Evolutionary conservation across 129 eudicot species (phyloP).

Genomic region (Deinandra increscens): DNA sequence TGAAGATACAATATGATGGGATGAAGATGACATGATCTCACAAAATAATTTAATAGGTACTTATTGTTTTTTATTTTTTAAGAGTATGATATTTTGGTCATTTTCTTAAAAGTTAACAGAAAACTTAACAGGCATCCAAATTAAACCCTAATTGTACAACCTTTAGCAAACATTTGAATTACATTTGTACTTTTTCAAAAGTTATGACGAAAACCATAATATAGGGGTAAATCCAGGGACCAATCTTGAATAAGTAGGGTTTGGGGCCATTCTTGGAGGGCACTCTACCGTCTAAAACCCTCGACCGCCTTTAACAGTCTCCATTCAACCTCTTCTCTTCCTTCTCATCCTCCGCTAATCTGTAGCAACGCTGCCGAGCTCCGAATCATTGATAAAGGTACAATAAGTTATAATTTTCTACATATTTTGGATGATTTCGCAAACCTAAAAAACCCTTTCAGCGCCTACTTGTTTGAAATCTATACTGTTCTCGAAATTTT

Average conservation of each 20-base stretch:
- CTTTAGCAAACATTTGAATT: no score
- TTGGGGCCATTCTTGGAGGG: constrained; percentile 27
- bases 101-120: no score
- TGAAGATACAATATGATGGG: no score
- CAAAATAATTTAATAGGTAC: no score
- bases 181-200: no score
- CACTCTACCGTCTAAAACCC: constrained; percentile 31
- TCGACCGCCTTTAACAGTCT: constrained; percentile 4
- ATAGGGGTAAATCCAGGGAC: no score
- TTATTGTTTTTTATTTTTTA: no score
- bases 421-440: background rate
- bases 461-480: background rate
- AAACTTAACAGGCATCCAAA: no score
- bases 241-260: background rate
- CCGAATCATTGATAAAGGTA: constrained; percentile 24
- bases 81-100: no score
- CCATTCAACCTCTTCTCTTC: constrained; percentile 13
- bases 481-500: constrained; percentile 2
- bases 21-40: no score
- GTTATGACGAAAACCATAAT: no score
- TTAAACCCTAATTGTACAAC: no score
- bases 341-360: constrained; percentile 6
- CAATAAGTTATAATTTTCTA: background rate
- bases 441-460: constrained; percentile 15
- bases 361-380: constrained; percentile 14